These are phyloP conservation scores for Diaporthe sp. DNA, from an alignment of 2,329 filamentous ascomycete genomes.

Conservation along the genomic window DNA sequence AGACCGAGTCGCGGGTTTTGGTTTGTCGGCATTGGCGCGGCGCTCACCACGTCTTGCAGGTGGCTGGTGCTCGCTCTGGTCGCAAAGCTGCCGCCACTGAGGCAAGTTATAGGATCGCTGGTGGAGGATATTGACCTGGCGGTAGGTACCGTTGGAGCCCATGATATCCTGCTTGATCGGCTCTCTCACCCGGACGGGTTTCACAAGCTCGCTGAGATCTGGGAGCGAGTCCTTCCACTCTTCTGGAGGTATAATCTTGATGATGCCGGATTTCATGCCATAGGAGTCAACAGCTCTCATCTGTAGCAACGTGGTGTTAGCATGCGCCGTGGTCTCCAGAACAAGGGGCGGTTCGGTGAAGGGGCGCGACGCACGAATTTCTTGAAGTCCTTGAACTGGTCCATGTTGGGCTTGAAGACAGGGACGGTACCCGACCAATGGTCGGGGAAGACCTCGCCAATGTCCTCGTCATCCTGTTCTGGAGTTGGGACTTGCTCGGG, in stretches of 20 bases:
- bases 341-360: background rate
- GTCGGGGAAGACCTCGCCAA: conserved; percentile 85
- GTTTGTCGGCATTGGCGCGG: conserved; percentile 72
- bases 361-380: conserved; percentile 75
- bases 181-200: conserved; percentile 93
- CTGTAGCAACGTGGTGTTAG: conserved; percentile 56
- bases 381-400: conserved; percentile 94
- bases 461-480: conserved; percentile 62
- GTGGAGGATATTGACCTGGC: conserved; percentile 97
- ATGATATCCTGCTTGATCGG: conserved; percentile 99
- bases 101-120: conserved; percentile 96
- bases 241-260: conserved; percentile 93
- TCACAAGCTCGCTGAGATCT: conserved; percentile 85
- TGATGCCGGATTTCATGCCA: conserved; percentile 97
- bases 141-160: conserved; percentile 94
- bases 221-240: conserved; percentile 92
- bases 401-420: conserved; percentile 95
- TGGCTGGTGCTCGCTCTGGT: conserved; percentile 95
- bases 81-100: conserved; percentile 93
- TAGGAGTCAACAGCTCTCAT: conserved; percentile 90
- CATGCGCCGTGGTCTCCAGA: conserved; percentile 27
- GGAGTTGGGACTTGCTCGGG: conserved; percentile 44
- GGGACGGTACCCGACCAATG: conserved; percentile 94
- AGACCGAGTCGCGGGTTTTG: conserved; percentile 58
- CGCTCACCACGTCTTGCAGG: conserved; percentile 90